Evolutionary conservation across 768 basidiomycete species (phyloP), one percentile per base, ranked within the genome.

Genomic region (Xanthoconium stramineum): DNA sequence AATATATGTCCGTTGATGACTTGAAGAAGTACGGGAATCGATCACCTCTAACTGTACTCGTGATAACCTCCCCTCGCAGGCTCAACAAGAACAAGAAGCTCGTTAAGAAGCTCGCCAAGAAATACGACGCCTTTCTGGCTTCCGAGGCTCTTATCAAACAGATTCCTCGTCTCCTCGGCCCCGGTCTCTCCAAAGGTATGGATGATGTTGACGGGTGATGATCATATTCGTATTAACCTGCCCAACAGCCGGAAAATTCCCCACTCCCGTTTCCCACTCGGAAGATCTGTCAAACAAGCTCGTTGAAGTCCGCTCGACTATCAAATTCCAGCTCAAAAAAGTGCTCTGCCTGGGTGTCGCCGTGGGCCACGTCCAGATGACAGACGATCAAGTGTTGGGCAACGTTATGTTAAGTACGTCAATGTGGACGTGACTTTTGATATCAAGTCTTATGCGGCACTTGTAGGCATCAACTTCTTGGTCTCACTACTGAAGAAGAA

Each of bases 31-130:
- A 70, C 37, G 82, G 70, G 15, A 0, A 8, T 45, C n/a, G 11
- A 47, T 49, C 29, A 13, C 37, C 30, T n/a, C 6, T 5, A 28
- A 47, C 13, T 12, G 14, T 32, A 50, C 15, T 20, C 32, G 10
- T 53, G 39, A 40, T 62, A 9, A 56, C 54, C 46, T 19, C 13
- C 45, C 17, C n/a, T n/a, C 24, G 17, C 46, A 93, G 91, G 77
- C 84, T 98, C 62, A 97, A 96, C 88, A 96, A 97, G 81, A 99
- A 98, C 85, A 98, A 99, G 83, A 99, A 99, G 80, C 91, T 99
- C 60, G 97, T 98, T 71, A 99, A 98, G 84, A 97, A 97, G 81
- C 91, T 98, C 65, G 96, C 96, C 64, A 98, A 98, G 83, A 98
- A 98, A 75, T 95, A 98, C 80, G 95, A 99, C 67, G 94, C 96